Base-by-base conservation (phyloP, 108 stramenopile genomes). In the Skeletonema marinoi region DNA sequence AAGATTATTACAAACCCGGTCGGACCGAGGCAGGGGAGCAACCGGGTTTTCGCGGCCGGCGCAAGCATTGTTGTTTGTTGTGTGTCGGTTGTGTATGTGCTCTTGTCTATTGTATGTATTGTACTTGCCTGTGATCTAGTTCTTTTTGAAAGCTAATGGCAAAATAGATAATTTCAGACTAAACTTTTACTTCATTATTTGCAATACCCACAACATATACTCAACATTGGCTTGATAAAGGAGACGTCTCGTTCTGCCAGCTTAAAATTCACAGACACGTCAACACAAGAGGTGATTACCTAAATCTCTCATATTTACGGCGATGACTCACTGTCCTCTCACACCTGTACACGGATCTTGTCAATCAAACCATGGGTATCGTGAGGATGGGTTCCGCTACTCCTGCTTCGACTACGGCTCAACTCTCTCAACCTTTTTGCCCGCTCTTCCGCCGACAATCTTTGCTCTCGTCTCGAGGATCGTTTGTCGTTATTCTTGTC, bases 331-430 rank as follows among this genome's bases (percentile, higher is more conserved):
- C 21, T 56, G 25, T 56, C 54, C 25, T 25, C 10, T 56, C 4
- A 56, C 6, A 56, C 21, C n/a, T 25, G 19, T 25, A 29, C 21
- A 11, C 54, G 54, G 25, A 56, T 10, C n/a, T 56, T 4, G 2
- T 8, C 9, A 8, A 56, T 25, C 54, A 56, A 29, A 56, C n/a
- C 10, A n/a, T 2, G 51, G 4, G 54, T 56, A n/a, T 56, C 54
- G 8, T 56, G 54, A 25, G 54, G 54, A 10, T 56, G 54, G 25
- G 70, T 76, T 31, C 75, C 71, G 64, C 75, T 75, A 46, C 81
- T 82, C 51, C 81, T 71, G 14, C 73, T 74, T 35, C 80, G 39
- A 63, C 75, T 76, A 32, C 81, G 65, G 72, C 81, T 82, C 66
- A 82, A 54, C 66, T 82, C 81, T 38, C 81, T 71, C 75, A 82